Evolutionary conservation across 306 rosid species (phyloP), one percentile per base, ranked within the genome.

Genomic region (Prunus davidiana): DNA sequence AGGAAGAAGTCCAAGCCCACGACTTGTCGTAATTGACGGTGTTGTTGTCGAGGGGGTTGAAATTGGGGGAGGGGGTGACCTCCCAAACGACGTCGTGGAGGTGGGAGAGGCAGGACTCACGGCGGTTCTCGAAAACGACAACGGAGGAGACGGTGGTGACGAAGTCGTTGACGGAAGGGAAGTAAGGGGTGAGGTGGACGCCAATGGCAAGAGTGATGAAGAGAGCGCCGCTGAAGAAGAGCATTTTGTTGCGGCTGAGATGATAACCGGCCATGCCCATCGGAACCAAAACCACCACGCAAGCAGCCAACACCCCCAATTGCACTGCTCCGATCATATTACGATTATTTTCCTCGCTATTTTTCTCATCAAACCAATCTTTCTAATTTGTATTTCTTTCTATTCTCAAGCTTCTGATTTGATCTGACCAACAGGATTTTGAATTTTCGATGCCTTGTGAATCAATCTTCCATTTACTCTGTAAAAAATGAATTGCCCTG

Each of bases 221-320:
- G 51, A 94, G 96, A 34, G 96, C 94, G 5, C 97, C 97, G 78
- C 97, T 83, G 85, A 94, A 94, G 78, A 94, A 94, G 54, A 94
- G 93, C 82, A 91, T 89, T 72, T 94, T 94, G 87, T 94, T 94
- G 60, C 98, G 96, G 81, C 98, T 91, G 73, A 91, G 86, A 72
- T 94, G 98, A 89, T 92, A 94, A 14, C 98, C 97, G 7, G 98
- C 98, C 97, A 94, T 91, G 46, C 86, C 97, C 98, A 94, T 94
- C 24, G 98, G 98, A 30, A 94, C 98, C 77, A 94, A 83, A 20
- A 94, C 82, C 63, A 94, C 98, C 46, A 94, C 87, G 64, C 92
- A 90, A 34, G 98, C 97, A 10, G 98, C 98, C 54, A 90, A 72
- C n/a, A 87, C 27, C 2, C 97, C 98, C 80, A 88, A 79, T 30